Evolutionary conservation across 75 land plant genomes (phyloP).

Genomic region (Selaginella tamariscina): DNA sequence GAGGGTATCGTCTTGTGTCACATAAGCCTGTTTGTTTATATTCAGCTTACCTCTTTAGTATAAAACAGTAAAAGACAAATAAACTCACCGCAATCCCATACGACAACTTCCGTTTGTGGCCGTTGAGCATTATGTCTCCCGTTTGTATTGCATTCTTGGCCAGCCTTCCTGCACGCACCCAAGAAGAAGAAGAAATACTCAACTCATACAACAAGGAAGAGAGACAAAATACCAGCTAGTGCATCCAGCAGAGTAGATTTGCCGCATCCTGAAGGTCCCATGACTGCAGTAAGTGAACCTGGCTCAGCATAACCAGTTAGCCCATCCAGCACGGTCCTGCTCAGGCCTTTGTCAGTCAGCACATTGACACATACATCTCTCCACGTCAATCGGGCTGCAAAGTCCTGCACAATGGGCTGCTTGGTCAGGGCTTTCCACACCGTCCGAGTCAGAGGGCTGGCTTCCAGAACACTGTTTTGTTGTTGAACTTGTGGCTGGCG

Average conservation of each 20-base stretch:
- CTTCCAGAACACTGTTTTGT: background rate
- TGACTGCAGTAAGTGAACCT: background rate
- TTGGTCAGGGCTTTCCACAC: background rate
- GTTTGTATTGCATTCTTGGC: slow-evolving; percentile 72
- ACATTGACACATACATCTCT: background rate
- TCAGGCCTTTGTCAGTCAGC: background rate
- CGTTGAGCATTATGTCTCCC: slow-evolving; percentile 74
- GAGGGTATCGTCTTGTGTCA: background rate
- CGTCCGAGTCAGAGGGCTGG: background rate
- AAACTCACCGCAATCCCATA: slow-evolving; percentile 73
- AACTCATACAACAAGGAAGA: background rate
- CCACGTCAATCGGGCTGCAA: background rate
- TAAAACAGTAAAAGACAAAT: background rate
- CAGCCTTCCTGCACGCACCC: slow-evolving; percentile 45
- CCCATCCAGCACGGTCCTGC: background rate
- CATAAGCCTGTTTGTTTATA: background rate
- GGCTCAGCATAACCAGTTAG: background rate
- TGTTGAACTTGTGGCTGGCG: background rate
- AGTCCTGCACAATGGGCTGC: background rate
- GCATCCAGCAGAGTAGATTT: slow-evolving; percentile 1
- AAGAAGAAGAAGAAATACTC: background rate
- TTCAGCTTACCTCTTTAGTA: background rate
- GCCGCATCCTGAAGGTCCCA: background rate
- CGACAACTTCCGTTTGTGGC: slow-evolving; percentile 61
- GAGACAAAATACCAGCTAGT: background rate